Base-by-base conservation (phyloP, 176 grass and related monocot species). In the Carex scoparia region DNA sequence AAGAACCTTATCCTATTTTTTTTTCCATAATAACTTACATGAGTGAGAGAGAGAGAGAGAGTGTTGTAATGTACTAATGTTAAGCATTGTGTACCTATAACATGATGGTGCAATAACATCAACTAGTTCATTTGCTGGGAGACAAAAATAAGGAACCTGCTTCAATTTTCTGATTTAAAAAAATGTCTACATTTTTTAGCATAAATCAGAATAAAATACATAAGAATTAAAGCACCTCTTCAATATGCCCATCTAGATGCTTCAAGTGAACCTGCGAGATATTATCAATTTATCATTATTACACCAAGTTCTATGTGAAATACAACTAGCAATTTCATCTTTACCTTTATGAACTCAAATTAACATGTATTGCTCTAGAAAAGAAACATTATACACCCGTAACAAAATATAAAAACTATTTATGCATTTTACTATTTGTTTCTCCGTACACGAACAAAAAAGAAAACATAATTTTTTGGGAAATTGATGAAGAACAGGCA, bases 51-150 rank as follows among this genome's bases (percentile, higher is more conserved):
- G 7, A n/a, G 57, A 31, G 19, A 60, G 56, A 40, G 1, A n/a
- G 10, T 60, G 51, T 48, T 38, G 7, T 49, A 58, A 4, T 60
- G 51, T 48, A 31, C 4, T 49, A 58, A 4, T 49, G 7, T 64
- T 8, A 77, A 81, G 10, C 16, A 49, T 60, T 3, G n/a, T 81
- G 16, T 91, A 98, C 95, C 95, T 98, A 80, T 94, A 98, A 84
- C 95, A 98, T 74, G 95, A 98, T 51, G 92, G 95, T 79, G 95
- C 95, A 84, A 98, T 98, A 81, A 98, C 95, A 91, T 98, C 95
- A 76, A 98, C 92, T 55, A 98, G 88, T 31, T 98, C 95, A 15
- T 94, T 98, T 86, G 95, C 95, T 84, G 95, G 95, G 65, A 98
- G 82, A 81, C 84, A 98, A 84, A 98, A 98, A 84, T 98, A 98